These are phyloP conservation scores for Gomphus sp. DNA, from an alignment of 1,284 basidiomycete genomes.

Conservation along the genomic window DNA sequence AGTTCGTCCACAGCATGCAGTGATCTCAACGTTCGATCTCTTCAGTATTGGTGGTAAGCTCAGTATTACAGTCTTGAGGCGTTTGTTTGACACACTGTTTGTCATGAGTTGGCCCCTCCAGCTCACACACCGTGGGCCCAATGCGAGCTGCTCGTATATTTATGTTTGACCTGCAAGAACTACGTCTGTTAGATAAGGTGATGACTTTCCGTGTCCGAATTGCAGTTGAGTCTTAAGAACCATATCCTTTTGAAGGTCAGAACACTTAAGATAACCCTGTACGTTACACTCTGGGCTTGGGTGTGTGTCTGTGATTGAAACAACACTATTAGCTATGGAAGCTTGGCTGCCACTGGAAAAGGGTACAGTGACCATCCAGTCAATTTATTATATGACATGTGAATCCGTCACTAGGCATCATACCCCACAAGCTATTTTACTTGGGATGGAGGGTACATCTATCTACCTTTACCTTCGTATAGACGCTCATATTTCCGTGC, in stretches of 20 bases:
- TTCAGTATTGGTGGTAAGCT: conserved; percentile 80
- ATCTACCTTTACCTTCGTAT: background rate
- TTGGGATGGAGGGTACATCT: conserved; percentile 74
- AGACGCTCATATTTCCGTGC: background rate
- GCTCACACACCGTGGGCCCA: conserved; percentile 77
- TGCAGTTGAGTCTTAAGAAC: background rate
- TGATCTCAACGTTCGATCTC: conserved; percentile 88
- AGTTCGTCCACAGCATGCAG: conserved; percentile 70
- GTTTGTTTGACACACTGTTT: background rate
- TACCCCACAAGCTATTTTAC: conserved; percentile 87
- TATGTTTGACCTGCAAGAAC: conserved; percentile 63
- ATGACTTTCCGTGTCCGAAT: conserved; percentile 9
- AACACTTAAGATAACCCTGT: conserved; percentile 82
- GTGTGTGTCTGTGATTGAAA: background rate
- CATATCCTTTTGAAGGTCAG: conserved; percentile 40
- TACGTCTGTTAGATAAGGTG: conserved; percentile 67
- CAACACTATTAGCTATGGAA: conserved; percentile 9
- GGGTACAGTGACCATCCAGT: conserved; percentile 38
- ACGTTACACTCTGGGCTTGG: conserved; percentile 20
- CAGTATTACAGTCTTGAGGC: background rate
- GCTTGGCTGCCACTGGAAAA: conserved; percentile 53
- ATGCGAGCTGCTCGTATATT: conserved; percentile 91
- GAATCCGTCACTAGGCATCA: conserved; percentile 56
- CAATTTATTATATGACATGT: background rate
- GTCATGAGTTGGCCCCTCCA: conserved; percentile 41